Conservation (phyloP, 257 asterid genomes). For the Catharanthus roseus region DNA sequence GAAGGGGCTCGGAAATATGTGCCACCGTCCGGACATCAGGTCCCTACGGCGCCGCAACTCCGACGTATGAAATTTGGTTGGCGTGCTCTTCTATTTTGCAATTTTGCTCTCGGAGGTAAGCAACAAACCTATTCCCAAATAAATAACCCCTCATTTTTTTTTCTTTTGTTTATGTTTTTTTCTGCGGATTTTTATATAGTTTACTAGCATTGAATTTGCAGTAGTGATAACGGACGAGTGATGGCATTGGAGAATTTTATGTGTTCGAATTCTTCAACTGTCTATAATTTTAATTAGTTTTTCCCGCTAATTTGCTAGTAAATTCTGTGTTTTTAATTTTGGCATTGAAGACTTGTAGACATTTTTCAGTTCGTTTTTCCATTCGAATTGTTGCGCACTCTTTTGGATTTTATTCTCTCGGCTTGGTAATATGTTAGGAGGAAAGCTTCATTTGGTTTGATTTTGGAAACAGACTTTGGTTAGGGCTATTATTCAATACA, state of each 20-base stretch:
- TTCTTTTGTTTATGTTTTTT: not conserved
- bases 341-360: no score
- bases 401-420: no score
- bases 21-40: constrained; percentile 6
- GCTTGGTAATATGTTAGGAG: not conserved
- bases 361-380: no score
- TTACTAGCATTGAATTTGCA: not conserved
- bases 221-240: not conserved
- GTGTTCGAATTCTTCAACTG: not conserved
- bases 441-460: not conserved
- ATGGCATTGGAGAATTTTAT: not conserved
- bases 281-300: not conserved
- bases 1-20: constrained; percentile 5
- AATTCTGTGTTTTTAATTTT: no score
- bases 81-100: constrained; percentile 58
- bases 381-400: no score
- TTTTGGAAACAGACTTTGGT: not conserved
- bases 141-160: no score
- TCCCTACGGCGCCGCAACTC: not conserved
- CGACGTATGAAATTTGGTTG: constrained; percentile 46
- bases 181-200: not conserved
- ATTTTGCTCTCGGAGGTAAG: constrained; percentile 65
- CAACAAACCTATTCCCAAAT: not conserved
- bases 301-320: no score
- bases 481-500: not conserved